Evolutionary conservation across 768 basidiomycete genomes (phyloP).

Genomic region (Hemileccinum rubropunctum): DNA sequence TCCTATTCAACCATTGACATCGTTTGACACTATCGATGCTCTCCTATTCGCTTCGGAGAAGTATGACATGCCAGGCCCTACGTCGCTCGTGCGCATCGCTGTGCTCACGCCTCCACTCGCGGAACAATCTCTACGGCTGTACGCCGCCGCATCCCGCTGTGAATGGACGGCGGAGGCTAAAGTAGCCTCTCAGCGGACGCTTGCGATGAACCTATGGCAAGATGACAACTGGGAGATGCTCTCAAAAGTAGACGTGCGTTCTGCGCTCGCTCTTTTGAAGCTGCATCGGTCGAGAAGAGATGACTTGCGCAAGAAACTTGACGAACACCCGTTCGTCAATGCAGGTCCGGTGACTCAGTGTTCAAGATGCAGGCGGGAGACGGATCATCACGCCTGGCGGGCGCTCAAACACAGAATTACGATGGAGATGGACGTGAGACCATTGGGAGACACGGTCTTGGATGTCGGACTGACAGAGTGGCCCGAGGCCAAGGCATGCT

Average conservation of each 20-base stretch:
- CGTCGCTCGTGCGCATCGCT: slow-evolving; percentile 57
- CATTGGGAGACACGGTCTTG: slow-evolving; percentile 57
- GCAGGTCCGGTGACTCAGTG: slow-evolving; percentile 42
- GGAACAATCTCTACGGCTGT: slow-evolving; percentile 50
- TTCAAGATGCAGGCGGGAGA: slow-evolving; percentile 44
- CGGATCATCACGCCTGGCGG: slow-evolving; percentile 62
- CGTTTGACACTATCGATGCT: slow-evolving; percentile 53
- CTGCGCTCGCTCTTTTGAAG: slow-evolving; percentile 53
- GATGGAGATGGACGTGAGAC: slow-evolving; percentile 55
- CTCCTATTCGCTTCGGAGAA: slow-evolving; percentile 65
- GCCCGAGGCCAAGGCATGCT: slow-evolving; percentile 59
- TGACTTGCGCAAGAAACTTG: slow-evolving; percentile 44
- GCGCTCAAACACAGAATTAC: slow-evolving; percentile 59
- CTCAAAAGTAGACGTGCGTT: slow-evolving; percentile 44
- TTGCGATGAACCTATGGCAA: slow-evolving; percentile 51
- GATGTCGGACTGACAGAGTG: slow-evolving; percentile 49
- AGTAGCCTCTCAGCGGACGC: slow-evolving; percentile 51
- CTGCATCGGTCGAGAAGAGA: slow-evolving; percentile 55
- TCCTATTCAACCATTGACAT: slow-evolving; percentile 45
- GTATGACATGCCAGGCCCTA: slow-evolving; percentile 67
- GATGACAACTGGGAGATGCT: slow-evolving; percentile 44
- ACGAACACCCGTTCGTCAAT: slow-evolving; percentile 58
- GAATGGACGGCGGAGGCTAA: slow-evolving; percentile 58
- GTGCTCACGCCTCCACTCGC: slow-evolving; percentile 51
- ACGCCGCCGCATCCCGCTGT: slow-evolving; percentile 53